A percentile compares a stretch with the other conserved stretches of the same genome.
Evolutionary conservation across 1,284 basidiomycete species (phyloP).

Genomic region (Amylostereum chailletii): DNA sequence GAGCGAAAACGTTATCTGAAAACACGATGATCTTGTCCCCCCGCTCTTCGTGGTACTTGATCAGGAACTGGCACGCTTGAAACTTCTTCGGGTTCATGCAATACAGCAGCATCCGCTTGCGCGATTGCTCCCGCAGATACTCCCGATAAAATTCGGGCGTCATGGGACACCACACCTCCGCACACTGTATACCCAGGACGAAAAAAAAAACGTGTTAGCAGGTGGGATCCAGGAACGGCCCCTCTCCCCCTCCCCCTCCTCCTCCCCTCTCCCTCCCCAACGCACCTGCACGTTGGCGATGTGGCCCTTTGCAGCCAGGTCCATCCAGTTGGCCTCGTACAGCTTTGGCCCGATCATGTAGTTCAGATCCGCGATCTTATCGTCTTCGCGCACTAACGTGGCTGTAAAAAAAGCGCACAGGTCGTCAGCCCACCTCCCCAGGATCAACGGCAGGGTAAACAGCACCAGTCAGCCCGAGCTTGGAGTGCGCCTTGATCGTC

Average conservation of each 20-base stretch:
- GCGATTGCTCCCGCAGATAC: constrained; percentile 86
- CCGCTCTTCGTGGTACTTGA: constrained; percentile 95
- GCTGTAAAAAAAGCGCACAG: constrained; percentile 36
- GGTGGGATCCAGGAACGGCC: neutral
- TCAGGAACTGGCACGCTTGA: constrained; percentile 97
- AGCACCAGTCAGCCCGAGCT: constrained; percentile 85
- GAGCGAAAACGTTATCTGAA: constrained; percentile 95
- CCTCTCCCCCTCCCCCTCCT: too few species aligned
- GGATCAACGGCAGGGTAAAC: constrained; percentile 1
- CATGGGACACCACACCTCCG: constrained; percentile 99
- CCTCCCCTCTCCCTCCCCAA: neutral
- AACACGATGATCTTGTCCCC: constrained; percentile 99
- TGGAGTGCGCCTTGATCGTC: constrained; percentile 96
- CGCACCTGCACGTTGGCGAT: constrained; percentile 97
- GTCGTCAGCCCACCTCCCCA: constrained; percentile 3
- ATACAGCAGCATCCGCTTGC: constrained; percentile 94
- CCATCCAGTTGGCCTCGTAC: constrained; percentile 99
- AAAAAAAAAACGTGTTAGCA: neutral
- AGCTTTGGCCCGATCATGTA: constrained; percentile 99
- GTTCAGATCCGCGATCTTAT: constrained; percentile 97
- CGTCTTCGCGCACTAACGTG: constrained; percentile 97
- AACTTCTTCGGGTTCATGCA: constrained; percentile 99
- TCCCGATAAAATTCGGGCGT: constrained; percentile 99
- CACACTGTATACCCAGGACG: constrained; percentile 51
- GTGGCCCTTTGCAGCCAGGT: constrained; percentile 97